These are phyloP conservation scores for Aspergillus pseudonomiae DNA, from an alignment of 2,329 filamentous ascomycete species.

Conservation along the genomic window DNA sequence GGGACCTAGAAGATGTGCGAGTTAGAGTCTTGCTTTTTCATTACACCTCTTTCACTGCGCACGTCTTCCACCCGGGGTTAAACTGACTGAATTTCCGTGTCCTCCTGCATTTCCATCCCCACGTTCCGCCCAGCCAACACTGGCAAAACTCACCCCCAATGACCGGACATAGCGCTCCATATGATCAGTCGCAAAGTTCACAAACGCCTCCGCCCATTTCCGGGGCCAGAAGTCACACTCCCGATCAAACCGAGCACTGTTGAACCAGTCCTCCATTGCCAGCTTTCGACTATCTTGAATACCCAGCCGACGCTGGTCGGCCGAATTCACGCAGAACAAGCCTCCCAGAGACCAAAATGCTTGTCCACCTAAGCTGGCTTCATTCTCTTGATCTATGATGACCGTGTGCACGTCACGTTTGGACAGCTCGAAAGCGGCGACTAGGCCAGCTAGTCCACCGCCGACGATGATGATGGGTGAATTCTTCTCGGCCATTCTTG, in stretches of 20 bases:
- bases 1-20: not conserved
- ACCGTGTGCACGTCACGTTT: not conserved
- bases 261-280: not conserved
- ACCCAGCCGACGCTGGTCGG: not conserved
- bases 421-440: not conserved
- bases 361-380: not conserved
- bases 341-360: not conserved
- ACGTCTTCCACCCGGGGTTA: not conserved
- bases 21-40: not conserved
- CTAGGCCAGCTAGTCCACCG: not conserved
- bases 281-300: not conserved
- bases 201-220: not conserved
- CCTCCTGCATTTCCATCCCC: not conserved
- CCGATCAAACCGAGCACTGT: not conserved
- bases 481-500: not conserved
- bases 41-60: not conserved
- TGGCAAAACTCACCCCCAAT: not conserved
- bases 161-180: not conserved
- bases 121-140: not conserved
- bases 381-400: not conserved
- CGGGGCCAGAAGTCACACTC: not conserved
- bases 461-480: not conserved
- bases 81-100: not conserved
- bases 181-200: not conserved
- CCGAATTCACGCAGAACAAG: not conserved